A percentile compares a stretch with the other conserved stretches of the same genome.
Conservation (phyloP, 805 yeast species). For the Candida morakotiae region DNA sequence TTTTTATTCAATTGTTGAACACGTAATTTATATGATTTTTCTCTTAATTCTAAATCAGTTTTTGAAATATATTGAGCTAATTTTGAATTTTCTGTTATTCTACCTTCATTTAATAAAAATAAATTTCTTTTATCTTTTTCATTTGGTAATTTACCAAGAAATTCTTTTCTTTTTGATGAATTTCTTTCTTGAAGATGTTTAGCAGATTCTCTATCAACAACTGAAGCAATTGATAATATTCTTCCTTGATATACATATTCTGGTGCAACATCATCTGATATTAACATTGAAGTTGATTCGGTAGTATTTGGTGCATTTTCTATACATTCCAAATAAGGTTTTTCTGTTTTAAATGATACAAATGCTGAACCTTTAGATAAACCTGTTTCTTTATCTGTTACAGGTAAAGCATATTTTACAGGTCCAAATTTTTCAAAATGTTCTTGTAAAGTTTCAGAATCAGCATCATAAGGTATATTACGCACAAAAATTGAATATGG, state of each 20-base stretch:
- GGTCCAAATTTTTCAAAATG: constrained; percentile 83
- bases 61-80: constrained; percentile 65
- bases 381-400: constrained; percentile 79
- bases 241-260: constrained; percentile 91
- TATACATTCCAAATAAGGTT: constrained; percentile 64
- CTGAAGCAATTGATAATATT: constrained; percentile 74
- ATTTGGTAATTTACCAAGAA: constrained; percentile 74
- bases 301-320: constrained; percentile 68
- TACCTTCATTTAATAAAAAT: constrained; percentile 88
- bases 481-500: constrained; percentile 77
- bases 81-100: constrained; percentile 76
- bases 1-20: constrained; percentile 87
- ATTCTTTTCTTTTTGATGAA: constrained; percentile 66
- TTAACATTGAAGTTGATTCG: constrained; percentile 57
- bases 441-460: constrained; percentile 67
- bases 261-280: constrained; percentile 90
- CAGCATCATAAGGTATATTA: constrained; percentile 93
- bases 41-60: constrained; percentile 82
- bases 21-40: constrained; percentile 79
- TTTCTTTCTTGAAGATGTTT: constrained; percentile 66
- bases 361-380: constrained; percentile 93
- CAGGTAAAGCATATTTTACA: constrained; percentile 91
- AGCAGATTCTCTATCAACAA: constrained; percentile 87
- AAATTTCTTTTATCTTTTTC: constrained; percentile 82
- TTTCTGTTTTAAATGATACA: constrained; percentile 71